Conservation (phyloP, 208 protist genomes). For the Wallacemonas sp. region DNA sequence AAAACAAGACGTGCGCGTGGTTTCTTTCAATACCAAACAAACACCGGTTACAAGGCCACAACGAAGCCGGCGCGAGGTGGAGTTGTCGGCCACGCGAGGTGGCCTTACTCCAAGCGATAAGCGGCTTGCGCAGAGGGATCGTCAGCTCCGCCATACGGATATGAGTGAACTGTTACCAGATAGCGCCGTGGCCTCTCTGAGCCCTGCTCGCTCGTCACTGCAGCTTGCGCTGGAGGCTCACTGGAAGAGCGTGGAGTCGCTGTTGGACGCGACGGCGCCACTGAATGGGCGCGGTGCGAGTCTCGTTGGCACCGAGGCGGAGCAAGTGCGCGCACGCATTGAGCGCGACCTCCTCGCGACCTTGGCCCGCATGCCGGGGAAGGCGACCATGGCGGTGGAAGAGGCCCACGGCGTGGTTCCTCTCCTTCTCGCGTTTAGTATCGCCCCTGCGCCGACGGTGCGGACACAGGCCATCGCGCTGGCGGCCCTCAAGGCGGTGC, state of each 20-base stretch:
- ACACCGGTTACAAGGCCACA: too few relatives aligned
- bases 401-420: conserved; percentile 50
- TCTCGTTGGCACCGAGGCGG: conserved; percentile 4
- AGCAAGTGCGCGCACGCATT: conserved; percentile 1
- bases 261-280: conserved; percentile 10
- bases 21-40: too few relatives aligned
- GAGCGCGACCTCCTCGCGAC: conserved; percentile 43
- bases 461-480: conserved; percentile 59
- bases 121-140: too few relatives aligned
- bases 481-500: conserved; percentile 45
- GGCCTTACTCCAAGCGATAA: too few relatives aligned
- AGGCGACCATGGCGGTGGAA: conserved; percentile 31
- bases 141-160: too few relatives aligned
- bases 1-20: too few relatives aligned
- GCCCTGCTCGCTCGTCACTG: too few relatives aligned
- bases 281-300: neutral
- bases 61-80: too few relatives aligned
- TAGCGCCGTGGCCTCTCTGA: too few relatives aligned
- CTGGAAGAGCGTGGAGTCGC: conserved; percentile 39
- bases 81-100: too few relatives aligned
- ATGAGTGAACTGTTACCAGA: too few relatives aligned
- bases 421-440: conserved; percentile 65
- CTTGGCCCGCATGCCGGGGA: conserved; percentile 28
- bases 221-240: conserved; percentile 46
- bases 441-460: conserved; percentile 52